Base-by-base conservation (phyloP, 352 stramenopile genomes). In the Phytopythium boreale region DNA sequence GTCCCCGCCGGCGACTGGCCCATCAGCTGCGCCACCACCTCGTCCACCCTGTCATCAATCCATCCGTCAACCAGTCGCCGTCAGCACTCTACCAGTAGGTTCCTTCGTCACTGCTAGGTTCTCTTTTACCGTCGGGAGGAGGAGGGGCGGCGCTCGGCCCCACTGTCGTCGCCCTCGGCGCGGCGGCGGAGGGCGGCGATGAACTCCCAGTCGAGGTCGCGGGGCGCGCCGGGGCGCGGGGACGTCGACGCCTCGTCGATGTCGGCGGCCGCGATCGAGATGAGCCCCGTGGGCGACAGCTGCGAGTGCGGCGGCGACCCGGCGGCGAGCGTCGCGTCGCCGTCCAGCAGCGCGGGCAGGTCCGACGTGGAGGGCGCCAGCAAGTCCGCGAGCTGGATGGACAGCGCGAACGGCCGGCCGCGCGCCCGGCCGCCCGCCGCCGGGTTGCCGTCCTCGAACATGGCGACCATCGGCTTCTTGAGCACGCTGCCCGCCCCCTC, bases 231-330 rank as follows among this genome's bases (percentile, higher is more conserved):
- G 5, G 55, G 55, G 36, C 76, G 67, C 31, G 76, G 66, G 55
- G 61, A 72, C 41, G 61, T 64, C 36, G 74, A 62, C 8, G 83
- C 82, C 56, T 94, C 81, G 62, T 94, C 86, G 53, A 94, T 90
- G 61, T 94, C 86, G 4, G 86, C 86, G 5, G 86, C 86, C 47
- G 86, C 86, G 59, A 94, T 92, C 9, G 86, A 94, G 59, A 94
- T 94, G 37, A 94, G 73, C 0, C 86, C 86, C 14, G 82, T 72
- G 22, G 86, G 86, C 47, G 83, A 92, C 62, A 94, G 66, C 55
- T 92, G 80, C 41, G 56, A 76, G 11, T 86, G 56, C 8, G 80
- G 72, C 9, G 75, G 80, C 0, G 70, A 64, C 8, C 72, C 61
- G 64, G 91, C 75, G 59, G 87, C 76, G 31, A 82, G 74, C 26